A percentile compares a stretch with the other conserved stretches of the same genome.
These are phyloP conservation scores for Cystofilobasidium ferigula DNA, from an alignment of 768 basidiomycete species.

Conservation along the genomic window DNA sequence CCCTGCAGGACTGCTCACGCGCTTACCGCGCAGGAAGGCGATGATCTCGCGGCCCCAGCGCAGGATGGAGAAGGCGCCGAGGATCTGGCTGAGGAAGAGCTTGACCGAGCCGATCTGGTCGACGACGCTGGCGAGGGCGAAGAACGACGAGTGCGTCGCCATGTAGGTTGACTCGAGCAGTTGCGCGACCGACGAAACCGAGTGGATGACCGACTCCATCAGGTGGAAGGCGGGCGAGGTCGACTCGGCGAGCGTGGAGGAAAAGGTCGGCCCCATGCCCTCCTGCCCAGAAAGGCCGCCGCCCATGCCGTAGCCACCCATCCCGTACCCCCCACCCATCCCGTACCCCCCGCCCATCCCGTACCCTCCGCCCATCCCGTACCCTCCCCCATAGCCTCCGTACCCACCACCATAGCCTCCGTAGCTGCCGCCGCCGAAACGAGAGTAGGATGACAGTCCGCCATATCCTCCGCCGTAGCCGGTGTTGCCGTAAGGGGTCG, in stretches of 20 bases:
- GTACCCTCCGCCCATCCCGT: conserved; percentile 37
- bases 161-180: conserved; percentile 97
- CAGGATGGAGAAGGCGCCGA: conserved; percentile 80
- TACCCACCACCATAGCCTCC: conserved; percentile 16
- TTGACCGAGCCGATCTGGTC: conserved; percentile 88
- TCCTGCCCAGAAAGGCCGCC: conserved; percentile 43
- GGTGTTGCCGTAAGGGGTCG: not conserved
- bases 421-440: conserved; percentile 17
- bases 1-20: not conserved
- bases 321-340: conserved; percentile 29
- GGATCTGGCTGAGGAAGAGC: conserved; percentile 83
- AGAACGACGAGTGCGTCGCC: conserved; percentile 80
- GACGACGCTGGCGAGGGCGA: conserved; percentile 75
- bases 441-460: conserved; percentile 28
- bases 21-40: conserved; percentile 52
- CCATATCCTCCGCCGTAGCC: conserved; percentile 24
- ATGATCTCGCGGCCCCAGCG: conserved; percentile 40
- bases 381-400: conserved; percentile 20
- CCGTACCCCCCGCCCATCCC: conserved; percentile 38
- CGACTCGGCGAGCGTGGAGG: conserved; percentile 75
- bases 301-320: conserved; percentile 37
- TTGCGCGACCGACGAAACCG: conserved; percentile 86
- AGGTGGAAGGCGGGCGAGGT: conserved; percentile 89
- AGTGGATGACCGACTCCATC: conserved; percentile 87
- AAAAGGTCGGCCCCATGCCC: conserved; percentile 56